Conservation (phyloP, 345 rosid genomes). For the Eucalyptus decipiens region DNA sequence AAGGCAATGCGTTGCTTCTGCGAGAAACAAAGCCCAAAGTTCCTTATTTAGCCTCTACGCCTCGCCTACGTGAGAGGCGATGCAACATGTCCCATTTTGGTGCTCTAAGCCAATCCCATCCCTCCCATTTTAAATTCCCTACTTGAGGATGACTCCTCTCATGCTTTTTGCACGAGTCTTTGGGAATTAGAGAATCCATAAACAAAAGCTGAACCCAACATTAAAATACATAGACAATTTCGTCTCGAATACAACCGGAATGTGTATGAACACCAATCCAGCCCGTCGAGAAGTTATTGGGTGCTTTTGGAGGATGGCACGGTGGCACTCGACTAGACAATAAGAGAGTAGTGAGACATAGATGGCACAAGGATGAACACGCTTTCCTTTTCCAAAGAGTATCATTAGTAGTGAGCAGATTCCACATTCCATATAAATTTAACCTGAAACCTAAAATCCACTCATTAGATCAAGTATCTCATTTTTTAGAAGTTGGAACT, state of each 20-base stretch:
- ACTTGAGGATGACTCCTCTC: neutral
- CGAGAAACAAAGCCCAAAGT: neutral
- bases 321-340: neutral
- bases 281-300: neutral
- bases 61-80: neutral
- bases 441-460: fast-evolving
- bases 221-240: neutral
- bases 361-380: neutral
- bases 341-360: neutral
- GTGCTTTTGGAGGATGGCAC: neutral
- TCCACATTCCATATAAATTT: fast-evolving
- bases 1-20: neutral
- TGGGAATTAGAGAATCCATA: neutral
- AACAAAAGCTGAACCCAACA: neutral
- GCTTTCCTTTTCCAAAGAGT: neutral
- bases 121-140: neutral
- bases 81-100: neutral
- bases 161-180: neutral
- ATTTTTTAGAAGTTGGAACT: no score
- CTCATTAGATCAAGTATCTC: no score
- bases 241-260: neutral
- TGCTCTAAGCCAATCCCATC: neutral
- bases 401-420: fast-evolving
- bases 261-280: neutral
- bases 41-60: slow-evolving; percentile 15